Conservation (phyloP, 306 rosid genomes). For the Vicia faba region DNA sequence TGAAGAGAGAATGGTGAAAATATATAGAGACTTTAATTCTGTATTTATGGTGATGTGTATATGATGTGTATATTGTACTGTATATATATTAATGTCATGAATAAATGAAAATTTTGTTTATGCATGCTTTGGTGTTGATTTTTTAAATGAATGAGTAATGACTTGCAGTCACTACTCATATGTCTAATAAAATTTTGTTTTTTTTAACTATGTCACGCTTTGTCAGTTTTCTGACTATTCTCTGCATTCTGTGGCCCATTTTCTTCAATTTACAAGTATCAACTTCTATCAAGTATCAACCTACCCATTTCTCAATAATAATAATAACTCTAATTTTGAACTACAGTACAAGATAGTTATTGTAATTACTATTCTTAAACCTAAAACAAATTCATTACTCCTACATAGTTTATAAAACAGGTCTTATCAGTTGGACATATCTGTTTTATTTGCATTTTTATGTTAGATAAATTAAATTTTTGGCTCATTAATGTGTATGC, state of each 20-base stretch:
- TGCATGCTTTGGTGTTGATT: not conserved
- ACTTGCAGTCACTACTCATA: slow-evolving; percentile 34
- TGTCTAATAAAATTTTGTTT: not conserved
- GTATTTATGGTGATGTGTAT: not conserved
- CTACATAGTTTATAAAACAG: no score
- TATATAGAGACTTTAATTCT: not conserved
- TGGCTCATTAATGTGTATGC: no score
- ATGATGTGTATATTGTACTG: not conserved
- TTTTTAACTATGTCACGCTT: slow-evolving; percentile 43
- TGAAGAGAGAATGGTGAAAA: slow-evolving; percentile 12
- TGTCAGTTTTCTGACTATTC: slow-evolving; percentile 39
- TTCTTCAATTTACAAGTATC: slow-evolving; percentile 10
- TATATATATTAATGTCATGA: not conserved
- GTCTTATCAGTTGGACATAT: no score
- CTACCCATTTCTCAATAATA: not conserved
- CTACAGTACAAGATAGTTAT: no score
- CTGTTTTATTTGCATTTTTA: no score
- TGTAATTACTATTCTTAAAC: not conserved
- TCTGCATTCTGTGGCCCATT: slow-evolving; percentile 35
- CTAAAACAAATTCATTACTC: not conserved
- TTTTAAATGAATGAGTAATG: slow-evolving; percentile 8
- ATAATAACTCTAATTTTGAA: not conserved
- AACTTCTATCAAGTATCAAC: not conserved
- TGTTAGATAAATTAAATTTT: no score
- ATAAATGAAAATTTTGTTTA: not conserved